Percentiles rank a stretch among this genome's conserved stretches.
phyloP scores from a whole-genome alignment of 148 eudicot genomes.

The Rhododendron simsii region DNA sequence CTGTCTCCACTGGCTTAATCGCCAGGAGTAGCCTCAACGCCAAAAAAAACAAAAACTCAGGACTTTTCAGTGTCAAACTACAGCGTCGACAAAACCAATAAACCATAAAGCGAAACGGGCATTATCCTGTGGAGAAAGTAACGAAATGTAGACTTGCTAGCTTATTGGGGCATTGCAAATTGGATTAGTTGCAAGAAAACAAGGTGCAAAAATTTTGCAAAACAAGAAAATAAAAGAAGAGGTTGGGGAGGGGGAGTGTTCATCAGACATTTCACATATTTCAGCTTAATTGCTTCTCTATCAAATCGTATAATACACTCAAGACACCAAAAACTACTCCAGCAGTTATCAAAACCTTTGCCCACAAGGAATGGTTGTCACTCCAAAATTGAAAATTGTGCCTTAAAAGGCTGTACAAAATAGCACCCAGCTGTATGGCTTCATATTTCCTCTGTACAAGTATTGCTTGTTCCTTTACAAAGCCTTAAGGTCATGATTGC shows the following conservation, averaged over 20 bases:
- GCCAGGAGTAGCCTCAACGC: background rate
- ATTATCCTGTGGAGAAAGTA: background rate
- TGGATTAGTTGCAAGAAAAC: background rate
- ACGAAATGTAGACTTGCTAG: background rate
- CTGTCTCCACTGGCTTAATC: background rate
- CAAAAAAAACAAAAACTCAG: background rate
- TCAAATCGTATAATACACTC: background rate
- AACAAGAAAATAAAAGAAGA: background rate
- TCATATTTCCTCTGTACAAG: background rate
- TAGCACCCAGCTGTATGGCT: background rate
- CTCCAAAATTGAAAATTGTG: background rate
- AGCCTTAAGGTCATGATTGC: constrained; percentile 1
- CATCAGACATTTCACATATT: background rate
- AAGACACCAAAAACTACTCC: background rate
- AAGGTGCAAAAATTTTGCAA: background rate
- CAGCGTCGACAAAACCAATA: background rate
- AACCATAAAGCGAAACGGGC: background rate
- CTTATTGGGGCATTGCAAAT: background rate
- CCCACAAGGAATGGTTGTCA: background rate
- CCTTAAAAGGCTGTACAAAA: background rate
- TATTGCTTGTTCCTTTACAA: background rate
- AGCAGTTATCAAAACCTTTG: background rate
- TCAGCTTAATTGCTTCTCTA: background rate
- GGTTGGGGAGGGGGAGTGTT: background rate
- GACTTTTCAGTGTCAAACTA: background rate